Conservation (phyloP, 1,284 basidiomycete genomes). For the Caloboletus firmus region DNA sequence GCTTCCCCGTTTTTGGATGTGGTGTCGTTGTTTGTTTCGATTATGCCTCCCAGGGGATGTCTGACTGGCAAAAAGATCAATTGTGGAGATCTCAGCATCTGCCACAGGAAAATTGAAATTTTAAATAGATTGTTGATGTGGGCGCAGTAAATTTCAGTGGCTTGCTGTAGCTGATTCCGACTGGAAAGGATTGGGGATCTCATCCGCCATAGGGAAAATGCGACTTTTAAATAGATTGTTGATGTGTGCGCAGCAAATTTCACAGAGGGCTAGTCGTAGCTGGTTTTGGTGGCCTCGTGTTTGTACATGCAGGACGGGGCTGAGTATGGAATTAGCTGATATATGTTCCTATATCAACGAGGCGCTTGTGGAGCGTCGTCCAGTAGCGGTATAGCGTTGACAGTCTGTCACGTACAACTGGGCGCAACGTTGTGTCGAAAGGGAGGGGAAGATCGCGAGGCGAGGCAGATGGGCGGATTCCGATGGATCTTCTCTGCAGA, state of each 20-base stretch:
- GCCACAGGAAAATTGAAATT: no score
- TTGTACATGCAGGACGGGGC: conserved; percentile 1
- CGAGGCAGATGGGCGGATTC: conserved; percentile 1
- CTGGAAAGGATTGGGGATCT: no score
- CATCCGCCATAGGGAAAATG: no score
- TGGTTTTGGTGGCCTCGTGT: conserved; percentile 11
- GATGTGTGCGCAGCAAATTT: neutral
- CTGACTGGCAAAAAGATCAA: neutral
- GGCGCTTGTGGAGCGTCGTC: conserved; percentile 10
- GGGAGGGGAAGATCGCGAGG: conserved; percentile 2
- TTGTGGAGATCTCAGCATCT: neutral
- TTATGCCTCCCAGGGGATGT: neutral
- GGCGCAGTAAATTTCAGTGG: no score
- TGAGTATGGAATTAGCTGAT: conserved; percentile 5
- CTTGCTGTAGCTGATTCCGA: no score
- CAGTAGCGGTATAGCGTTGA: conserved; percentile 28
- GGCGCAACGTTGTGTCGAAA: conserved; percentile 21
- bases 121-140: no score
- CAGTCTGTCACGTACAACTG: conserved; percentile 26
- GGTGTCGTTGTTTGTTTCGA: conserved; percentile 3
- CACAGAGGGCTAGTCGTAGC: conserved; percentile 4
- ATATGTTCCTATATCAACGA: conserved; percentile 17
- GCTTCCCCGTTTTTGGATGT: conserved; percentile 4
- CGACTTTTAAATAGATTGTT: no score
- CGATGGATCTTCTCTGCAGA: conserved; percentile 16